Evolutionary conservation across 805 yeast genomes (phyloP), one percentile per base, ranked within the genome.

Genomic region (Tetrapisispora taiwanensis): DNA sequence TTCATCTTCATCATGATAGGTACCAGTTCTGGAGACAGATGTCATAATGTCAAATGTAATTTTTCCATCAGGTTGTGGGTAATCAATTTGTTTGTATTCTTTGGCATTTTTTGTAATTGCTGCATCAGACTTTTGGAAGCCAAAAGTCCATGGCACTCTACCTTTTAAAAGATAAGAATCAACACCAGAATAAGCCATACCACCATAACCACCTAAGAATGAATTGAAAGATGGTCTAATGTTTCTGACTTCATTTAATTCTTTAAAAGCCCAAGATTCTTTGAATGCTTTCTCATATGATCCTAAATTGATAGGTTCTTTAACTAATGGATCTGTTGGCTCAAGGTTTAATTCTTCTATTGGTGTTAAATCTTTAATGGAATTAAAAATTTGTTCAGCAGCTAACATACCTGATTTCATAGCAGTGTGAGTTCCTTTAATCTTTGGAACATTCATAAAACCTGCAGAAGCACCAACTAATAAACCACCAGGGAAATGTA

Each of bases 401-500:
- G 98, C 98, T 26, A 92, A 65, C 74, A 92, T 81, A 28, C 97
- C 98, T 9, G 92, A 74, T 65, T 92, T 92, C 79, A 92, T 86
- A 1, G 99, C 97, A 1, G 96, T 90, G 63, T 92, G 99, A 0
- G 97, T 81, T 14, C 99, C 99, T 67, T 92, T 92, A 58, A 92
- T 85, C 64, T 90, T 92, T 43, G 98, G 97, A 36, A 92, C 97
- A 60, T 92, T 92, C 78, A 92, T 76, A 63, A 92, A 90, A 1
- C 98, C 98, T 3, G 98, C 98, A 46, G 94, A 71, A 46, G 95
- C 92, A 28, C 99, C 99, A 33, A 92, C 90, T 26, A 92, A 67
- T 8, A 88, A 81, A 43, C 98, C 99, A 41, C 99, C 99, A 2
- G 97, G 97, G 75, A 92, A 92, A 52, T 81, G 70, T 44, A 92